Evolutionary conservation across 495 filamentous ascomycete genomes (phyloP), one percentile per base, ranked within the genome.

Genomic region (Filosporella fistucella): DNA sequence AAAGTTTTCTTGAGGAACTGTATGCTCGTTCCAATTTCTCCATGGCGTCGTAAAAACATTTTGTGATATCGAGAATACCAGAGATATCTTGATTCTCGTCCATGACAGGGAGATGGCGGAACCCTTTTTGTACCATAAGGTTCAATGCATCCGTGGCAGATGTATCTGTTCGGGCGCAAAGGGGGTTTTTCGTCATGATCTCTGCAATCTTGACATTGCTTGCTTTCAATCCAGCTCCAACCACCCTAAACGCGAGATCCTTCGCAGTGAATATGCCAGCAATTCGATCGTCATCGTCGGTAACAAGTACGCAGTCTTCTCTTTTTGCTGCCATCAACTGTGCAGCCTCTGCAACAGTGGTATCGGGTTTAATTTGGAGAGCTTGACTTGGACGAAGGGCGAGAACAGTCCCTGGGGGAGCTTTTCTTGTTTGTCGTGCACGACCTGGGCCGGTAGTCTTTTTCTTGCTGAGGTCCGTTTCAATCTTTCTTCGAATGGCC

Each of bases 41-140:
- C 93, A 98, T 98, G 33, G 93, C 93, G 71, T 98, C 93, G 65
- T 98, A 98, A 69, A 98, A 98, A 70, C 93, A 98, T 68, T 97
- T 98, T 22, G 93, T 98, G 60, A 98, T 98, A 72, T 98, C 93
- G 36, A 98, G 75, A 52, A 98, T 90, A 69, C 93, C 93, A 14
- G 91, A 96, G 47, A 98, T 98, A 62, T 98, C 90, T 63, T 97
- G 91, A 67, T 97, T 96, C 74, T 98, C 93, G 65, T 98, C 93
- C 93, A 98, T 98, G 35, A 98, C 93, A 2, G 93, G 93, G 52
- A 98, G 67, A 78, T 98, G 93, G 58, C 93, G 79, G 72, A 98
- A 98, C 12, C 93, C 93, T 68, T 97, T 98, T 47, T 90, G 76
- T 39, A 98, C 93, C 93, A 98, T 98, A 40, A 98, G 75, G 63